A percentile compares a stretch with the other conserved stretches of the same genome.
Evolutionary conservation across 2,329 filamentous ascomycete genomes (phyloP).

Genomic region (Cladophialophora chaetospira): DNA sequence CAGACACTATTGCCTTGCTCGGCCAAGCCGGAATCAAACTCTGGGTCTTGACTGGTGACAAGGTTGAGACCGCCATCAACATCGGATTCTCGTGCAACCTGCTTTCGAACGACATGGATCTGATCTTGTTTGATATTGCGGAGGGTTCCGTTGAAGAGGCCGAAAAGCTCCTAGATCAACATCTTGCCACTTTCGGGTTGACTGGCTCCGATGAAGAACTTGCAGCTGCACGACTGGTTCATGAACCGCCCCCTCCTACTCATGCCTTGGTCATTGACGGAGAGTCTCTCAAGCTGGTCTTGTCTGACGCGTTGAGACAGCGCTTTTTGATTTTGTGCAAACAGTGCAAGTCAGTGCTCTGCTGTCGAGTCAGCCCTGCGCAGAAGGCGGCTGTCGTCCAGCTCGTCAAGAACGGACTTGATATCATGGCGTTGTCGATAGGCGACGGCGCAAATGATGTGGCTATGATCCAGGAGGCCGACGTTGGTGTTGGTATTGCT

Average conservation of each 20-base stretch:
- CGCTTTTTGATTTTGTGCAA: slow-evolving; percentile 96
- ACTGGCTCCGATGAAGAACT: slow-evolving; percentile 86
- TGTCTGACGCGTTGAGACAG: slow-evolving; percentile 79
- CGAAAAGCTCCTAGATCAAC: slow-evolving; percentile 71
- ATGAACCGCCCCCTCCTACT: slow-evolving; percentile 81
- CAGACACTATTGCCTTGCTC: slow-evolving; percentile 89
- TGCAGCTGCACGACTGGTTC: slow-evolving; percentile 73
- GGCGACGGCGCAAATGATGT: slow-evolving; percentile 95
- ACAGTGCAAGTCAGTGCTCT: slow-evolving; percentile 93
- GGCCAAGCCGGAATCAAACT: slow-evolving; percentile 95
- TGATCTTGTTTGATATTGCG: slow-evolving; percentile 83
- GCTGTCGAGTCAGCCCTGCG: slow-evolving; percentile 93
- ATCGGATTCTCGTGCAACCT: slow-evolving; percentile 99
- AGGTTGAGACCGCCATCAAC: slow-evolving; percentile 99
- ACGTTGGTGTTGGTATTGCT: slow-evolving; percentile 94
- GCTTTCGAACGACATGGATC: slow-evolving; percentile 95
- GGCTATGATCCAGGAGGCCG: slow-evolving; percentile 96
- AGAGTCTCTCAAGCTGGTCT: slow-evolving; percentile 84
- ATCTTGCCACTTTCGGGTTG: slow-evolving; percentile 72
- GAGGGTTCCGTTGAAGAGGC: slow-evolving; percentile 68
- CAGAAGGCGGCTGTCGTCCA: slow-evolving; percentile 97
- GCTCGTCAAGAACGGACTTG: slow-evolving; percentile 91
- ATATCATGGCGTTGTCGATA: slow-evolving; percentile 93
- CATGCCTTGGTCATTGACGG: slow-evolving; percentile 95
- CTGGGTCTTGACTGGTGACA: slow-evolving; percentile 97